phyloP scores from a whole-genome alignment of 495 filamentous ascomycete genomes.

The Cryomyces antarcticus region DNA sequence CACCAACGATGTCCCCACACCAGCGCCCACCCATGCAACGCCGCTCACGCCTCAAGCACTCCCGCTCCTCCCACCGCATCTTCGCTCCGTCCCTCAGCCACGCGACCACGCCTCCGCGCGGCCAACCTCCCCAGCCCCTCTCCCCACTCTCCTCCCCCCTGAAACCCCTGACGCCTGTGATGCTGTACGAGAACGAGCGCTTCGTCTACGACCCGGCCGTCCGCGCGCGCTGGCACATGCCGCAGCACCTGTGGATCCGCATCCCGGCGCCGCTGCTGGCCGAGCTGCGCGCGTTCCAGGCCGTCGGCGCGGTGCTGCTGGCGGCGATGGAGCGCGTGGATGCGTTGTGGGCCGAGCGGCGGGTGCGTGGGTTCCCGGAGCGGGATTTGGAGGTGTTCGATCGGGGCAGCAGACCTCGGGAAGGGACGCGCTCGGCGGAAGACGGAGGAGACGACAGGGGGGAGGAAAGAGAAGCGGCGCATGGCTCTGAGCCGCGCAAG shows the following conservation, averaged over 20 bases:
- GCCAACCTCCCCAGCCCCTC: not conserved
- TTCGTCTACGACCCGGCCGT: slow-evolving; percentile 15
- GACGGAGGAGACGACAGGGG: too few relatives aligned
- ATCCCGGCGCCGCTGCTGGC: slow-evolving; percentile 7
- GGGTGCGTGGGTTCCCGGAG: too few relatives aligned
- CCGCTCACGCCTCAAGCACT: not conserved
- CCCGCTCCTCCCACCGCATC: not conserved
- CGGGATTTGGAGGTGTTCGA: not conserved
- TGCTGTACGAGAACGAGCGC: too few relatives aligned
- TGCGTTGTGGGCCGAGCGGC: not conserved
- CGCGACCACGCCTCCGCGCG: not conserved
- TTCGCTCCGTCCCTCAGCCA: not conserved
- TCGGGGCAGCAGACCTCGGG: not conserved
- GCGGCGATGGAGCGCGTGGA: slow-evolving; percentile 13
- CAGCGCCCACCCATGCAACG: not conserved
- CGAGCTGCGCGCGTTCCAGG: slow-evolving; percentile 6
- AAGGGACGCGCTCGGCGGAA: not conserved
- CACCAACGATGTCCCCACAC: too few relatives aligned
- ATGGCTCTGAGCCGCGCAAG: too few relatives aligned
- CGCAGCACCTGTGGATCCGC: slow-evolving; percentile 6
- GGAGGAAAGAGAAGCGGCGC: too few relatives aligned
- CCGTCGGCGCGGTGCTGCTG: slow-evolving; percentile 14
- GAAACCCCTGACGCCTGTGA: slow-evolving; percentile 7
- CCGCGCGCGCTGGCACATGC: slow-evolving; percentile 9
- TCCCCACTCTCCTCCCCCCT: slow-evolving; percentile 2